Base-by-base conservation (phyloP, 2,329 filamentous ascomycete genomes). In the Hyphodiscus sp. region DNA sequence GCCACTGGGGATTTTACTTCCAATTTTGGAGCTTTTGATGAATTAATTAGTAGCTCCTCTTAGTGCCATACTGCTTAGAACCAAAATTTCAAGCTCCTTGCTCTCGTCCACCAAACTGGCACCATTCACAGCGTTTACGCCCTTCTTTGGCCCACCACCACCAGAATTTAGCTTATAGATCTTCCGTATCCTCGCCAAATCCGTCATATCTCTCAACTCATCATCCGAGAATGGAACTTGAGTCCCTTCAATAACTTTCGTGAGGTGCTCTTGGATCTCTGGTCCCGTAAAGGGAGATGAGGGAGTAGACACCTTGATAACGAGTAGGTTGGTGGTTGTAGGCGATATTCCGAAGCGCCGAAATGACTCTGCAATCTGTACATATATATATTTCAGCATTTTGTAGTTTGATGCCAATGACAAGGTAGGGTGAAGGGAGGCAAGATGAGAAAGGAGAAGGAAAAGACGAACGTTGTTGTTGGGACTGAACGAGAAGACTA, bases 321-420 rank as follows among this genome's bases (percentile, higher is more conserved):
- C 83, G 2, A 96, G 73, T n/a, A 99, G 71, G 61, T 85, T 71
- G 45, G 78, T 84, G 2, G 87, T 94, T 11, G 76, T 73, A 13
- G 89, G 81, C 0, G 80, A 76, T 54, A 97, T 84, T 47, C 94
- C 94, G 66, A 94, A 96, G 51, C 86, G 85, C 30, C 89, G 86
- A 71, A 97, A 97, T 0, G 91, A 86, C 63, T 96, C 91, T 49
- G 90, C 82, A 65, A 99, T 97, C 90, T 95, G 19, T 16, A 5
- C 30, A n/a, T 20, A 5, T 38, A n/a, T 38, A 13, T 38, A 38
- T 38, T 38, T 38, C 33, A 38, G 33, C 33, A 20, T n/a, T 20
- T 30, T 15, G 19, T 19, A 20, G 7, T 19, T 9, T 11, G 20
- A 6, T n/a, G 13, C 61, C 30, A 30, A 26, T 26, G 20, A 16